Base-by-base conservation (phyloP, 2,329 filamentous ascomycete species). In the Tolypocladium cylindrosporum region DNA sequence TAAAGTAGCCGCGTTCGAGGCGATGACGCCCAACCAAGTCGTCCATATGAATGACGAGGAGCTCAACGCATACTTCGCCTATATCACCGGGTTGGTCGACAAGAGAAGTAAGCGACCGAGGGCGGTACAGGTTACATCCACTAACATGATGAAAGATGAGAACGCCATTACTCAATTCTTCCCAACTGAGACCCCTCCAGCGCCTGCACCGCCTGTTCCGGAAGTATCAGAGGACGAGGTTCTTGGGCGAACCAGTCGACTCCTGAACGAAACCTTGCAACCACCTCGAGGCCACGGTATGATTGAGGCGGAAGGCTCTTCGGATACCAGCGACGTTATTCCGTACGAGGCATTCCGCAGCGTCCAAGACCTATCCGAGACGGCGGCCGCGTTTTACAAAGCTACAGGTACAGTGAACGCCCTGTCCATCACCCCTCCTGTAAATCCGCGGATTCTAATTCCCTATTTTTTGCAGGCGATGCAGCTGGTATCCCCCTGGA, bases 21-120 rank as follows among this genome's bases (percentile, higher is more conserved):
- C 75, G n/a, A 69, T 88, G 27, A 80, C 77, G 7, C 85, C 89
- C 57, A 73, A 75, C 4, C 81, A 90, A 63, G 79, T 90, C 10
- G 78, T 86, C 45, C 69, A 74, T 1, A 86, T 92, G 82, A 77
- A 74, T 3, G 72, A 77, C 6, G 72, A 78, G 27, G 79, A 88
- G 57, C 72, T 90, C 48, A 84, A 90, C 63, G 76, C 82, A 37
- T 91, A 91, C 66, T 79, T 91, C 70, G 79, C 67, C 36, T 66
- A 73, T 21, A 60, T 76, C 14, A 60, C 68, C 16, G 68, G 69
- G 24, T 64, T 70, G 1, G 61, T 69, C 42, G 71, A 73, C 42
- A 65, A 63, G 39, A 69, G 61, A 54, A 70, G 74, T 76, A 57
- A 61, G 67, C 57, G 14, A n/a, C 14, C 11, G 37, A 14, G 14